phyloP scores from a whole-genome alignment of 768 basidiomycete species.

The Wakefieldia striispora region DNA sequence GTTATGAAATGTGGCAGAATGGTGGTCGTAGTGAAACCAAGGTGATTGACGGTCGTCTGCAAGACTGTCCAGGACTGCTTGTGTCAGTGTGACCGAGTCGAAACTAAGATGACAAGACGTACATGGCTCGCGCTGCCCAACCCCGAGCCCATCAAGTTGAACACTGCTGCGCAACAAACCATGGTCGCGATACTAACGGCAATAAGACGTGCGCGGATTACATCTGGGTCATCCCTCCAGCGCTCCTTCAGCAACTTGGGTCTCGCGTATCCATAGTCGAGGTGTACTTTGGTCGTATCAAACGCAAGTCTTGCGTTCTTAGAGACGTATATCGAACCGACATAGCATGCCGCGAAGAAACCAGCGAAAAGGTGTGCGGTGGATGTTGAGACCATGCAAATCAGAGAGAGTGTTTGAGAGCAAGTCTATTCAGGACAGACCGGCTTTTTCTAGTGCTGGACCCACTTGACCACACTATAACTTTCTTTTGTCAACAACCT shows the following conservation, averaged over 20 bases:
- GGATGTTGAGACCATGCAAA: conserved; percentile 27
- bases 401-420: background rate
- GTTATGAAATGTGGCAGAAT: conserved; percentile 60
- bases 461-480: too few species aligned
- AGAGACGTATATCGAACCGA: conserved; percentile 79
- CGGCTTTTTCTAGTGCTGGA: conserved; percentile 4
- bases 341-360: conserved; percentile 65
- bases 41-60: conserved; percentile 35
- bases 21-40: conserved; percentile 37
- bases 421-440: conserved; percentile 6
- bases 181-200: conserved; percentile 67
- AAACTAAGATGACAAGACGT: conserved; percentile 1
- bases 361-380: conserved; percentile 55
- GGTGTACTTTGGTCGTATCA: conserved; percentile 29
- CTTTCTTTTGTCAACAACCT: too few species aligned
- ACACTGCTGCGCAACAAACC: conserved; percentile 53
- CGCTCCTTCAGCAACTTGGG: conserved; percentile 41
- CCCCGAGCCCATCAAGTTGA: conserved; percentile 36
- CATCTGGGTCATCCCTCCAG: conserved; percentile 80
- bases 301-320: conserved; percentile 61
- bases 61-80: conserved; percentile 20
- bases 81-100: conserved; percentile 5
- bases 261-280: conserved; percentile 27
- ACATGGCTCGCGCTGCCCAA: conserved; percentile 18
- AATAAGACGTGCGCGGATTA: conserved; percentile 75